These are phyloP conservation scores for sunflower (Helianthus annuus) DNA, from an alignment of 129 eudicot species.

Conservation along the genomic window HanXRQr2.0-SUNRISE NC_035433.2:81120857-81121356, in stretches of 20 bases:
- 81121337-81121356: too few relatives aligned
- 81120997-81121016: too few relatives aligned
- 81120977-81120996: too few relatives aligned
- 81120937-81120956: too few relatives aligned
- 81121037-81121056: slow-evolving; percentile 1
- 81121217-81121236: slow-evolving; percentile 2
- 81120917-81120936: too few relatives aligned
- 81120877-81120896: too few relatives aligned
- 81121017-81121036: not conserved
- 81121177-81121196: slow-evolving; percentile 21
- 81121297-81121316: slow-evolving; percentile 21
- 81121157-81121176: slow-evolving; percentile 25
- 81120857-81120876: too few relatives aligned
- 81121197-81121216: slow-evolving; percentile 7
- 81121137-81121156: slow-evolving; percentile 5
- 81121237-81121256: not conserved
- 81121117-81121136: not conserved
- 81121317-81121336: too few relatives aligned
- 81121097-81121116: not conserved
- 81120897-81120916: too few relatives aligned
- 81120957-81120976: too few relatives aligned
- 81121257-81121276: slow-evolving; percentile 6
- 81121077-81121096: slow-evolving; percentile 19
- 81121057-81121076: slow-evolving; percentile 24
- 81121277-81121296: slow-evolving; percentile 28